These are phyloP conservation scores for Chalciporus chontae DNA, from an alignment of 768 basidiomycete species.

Conservation along the genomic window DNA sequence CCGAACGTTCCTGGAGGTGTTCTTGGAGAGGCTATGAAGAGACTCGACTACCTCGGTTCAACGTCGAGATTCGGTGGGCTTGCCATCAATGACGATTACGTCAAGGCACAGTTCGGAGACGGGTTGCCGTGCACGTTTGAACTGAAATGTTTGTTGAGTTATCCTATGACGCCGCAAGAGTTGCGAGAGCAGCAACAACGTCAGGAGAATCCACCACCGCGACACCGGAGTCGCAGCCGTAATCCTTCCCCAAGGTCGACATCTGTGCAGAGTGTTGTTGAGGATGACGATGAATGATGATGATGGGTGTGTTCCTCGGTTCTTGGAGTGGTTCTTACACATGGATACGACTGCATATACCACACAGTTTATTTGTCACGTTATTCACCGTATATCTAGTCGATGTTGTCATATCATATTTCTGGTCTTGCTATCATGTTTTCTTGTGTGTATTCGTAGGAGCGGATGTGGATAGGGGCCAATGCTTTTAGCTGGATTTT, in stretches of 20 bases:
- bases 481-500: background rate
- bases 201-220: conserved; percentile 15
- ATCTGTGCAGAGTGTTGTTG: conserved; percentile 9
- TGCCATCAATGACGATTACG: conserved; percentile 38
- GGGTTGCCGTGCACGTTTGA: conserved; percentile 58
- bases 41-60: conserved; percentile 63
- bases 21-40: conserved; percentile 58
- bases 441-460: background rate
- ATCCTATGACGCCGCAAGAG: conserved; percentile 49
- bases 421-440: background rate
- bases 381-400: conserved; percentile 15
- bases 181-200: conserved; percentile 44
- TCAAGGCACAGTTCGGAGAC: conserved; percentile 44
- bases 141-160: conserved; percentile 46
- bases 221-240: conserved; percentile 21
- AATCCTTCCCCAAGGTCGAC: conserved; percentile 19
- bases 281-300: conserved; percentile 16
- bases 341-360: conserved; percentile 6
- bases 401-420: background rate
- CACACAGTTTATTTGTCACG: conserved; percentile 26
- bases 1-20: conserved; percentile 66
- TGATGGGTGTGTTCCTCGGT: background rate
- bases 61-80: conserved; percentile 66
- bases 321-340: background rate
- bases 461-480: background rate